Percentiles rank a stretch among this genome's conserved stretches.
phyloP scores from a whole-genome alignment of 805 yeast genomes.

The Ogataea allantospora region DNA sequence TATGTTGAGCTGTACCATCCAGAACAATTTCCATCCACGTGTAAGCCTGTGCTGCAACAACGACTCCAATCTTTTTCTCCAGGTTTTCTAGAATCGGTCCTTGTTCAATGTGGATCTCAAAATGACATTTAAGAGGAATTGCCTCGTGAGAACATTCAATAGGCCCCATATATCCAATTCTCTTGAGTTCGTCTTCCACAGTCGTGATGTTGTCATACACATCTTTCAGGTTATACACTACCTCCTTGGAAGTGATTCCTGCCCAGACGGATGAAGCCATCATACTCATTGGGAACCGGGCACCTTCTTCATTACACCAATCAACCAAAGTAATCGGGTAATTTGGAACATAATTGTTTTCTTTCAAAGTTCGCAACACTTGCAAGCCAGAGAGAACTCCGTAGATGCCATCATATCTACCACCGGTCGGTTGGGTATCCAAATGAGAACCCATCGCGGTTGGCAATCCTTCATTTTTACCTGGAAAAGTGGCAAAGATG shows the following conservation, averaged over 20 bases:
- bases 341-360: constrained; percentile 55
- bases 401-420: constrained; percentile 69
- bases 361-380: constrained; percentile 62
- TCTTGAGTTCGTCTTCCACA: constrained; percentile 51
- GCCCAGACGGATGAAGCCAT: constrained; percentile 73
- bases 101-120: constrained; percentile 75
- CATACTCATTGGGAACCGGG: constrained; percentile 66
- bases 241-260: constrained; percentile 44
- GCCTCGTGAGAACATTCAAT: constrained; percentile 44
- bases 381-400: constrained; percentile 71
- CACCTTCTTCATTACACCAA: constrained; percentile 83
- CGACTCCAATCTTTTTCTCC: constrained; percentile 59
- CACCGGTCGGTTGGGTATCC: constrained; percentile 79
- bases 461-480: constrained; percentile 39
- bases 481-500: constrained; percentile 65
- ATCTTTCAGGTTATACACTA: constrained; percentile 50
- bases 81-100: constrained; percentile 67
- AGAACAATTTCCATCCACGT: constrained; percentile 59
- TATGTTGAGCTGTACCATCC: constrained; percentile 64
- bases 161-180: constrained; percentile 64
- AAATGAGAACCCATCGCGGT: constrained; percentile 72
- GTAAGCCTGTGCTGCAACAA: constrained; percentile 65
- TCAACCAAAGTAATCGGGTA: constrained; percentile 63
- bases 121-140: constrained; percentile 64
- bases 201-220: constrained; percentile 50